Conservation (phyloP, 192 early-diverging fungal species). For the Thoreauomyces humboldtii region DNA sequence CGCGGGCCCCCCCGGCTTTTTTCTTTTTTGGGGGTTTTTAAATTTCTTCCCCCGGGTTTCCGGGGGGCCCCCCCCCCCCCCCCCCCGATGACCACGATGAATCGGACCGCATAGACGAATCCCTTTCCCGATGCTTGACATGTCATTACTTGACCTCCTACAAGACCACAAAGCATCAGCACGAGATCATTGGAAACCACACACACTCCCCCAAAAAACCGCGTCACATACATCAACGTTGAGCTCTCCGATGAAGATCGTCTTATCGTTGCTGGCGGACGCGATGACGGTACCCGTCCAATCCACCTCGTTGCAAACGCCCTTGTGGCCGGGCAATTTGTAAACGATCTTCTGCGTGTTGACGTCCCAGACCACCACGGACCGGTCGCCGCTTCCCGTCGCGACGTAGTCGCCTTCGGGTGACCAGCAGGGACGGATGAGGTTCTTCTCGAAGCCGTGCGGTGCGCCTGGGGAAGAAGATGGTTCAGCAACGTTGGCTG, state of each 20-base stretch:
- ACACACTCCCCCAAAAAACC: too few species aligned
- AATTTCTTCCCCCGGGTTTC: too few species aligned
- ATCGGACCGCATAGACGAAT: too few species aligned
- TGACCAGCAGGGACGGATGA: slow-evolving; percentile 88
- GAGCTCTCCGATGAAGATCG: slow-evolving; percentile 62
- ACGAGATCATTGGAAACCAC: too few species aligned
- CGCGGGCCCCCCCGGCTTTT: too few species aligned
- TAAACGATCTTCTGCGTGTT: slow-evolving; percentile 77
- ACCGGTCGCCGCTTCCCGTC: slow-evolving; percentile 78
- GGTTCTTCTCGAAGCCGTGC: slow-evolving; percentile 93
- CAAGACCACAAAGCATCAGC: too few species aligned
- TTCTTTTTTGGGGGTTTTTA: too few species aligned
- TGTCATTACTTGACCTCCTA: too few species aligned
- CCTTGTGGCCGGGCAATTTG: slow-evolving; percentile 94
- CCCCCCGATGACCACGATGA: too few species aligned
- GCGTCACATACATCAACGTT: slow-evolving; percentile 26
- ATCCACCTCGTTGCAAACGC: slow-evolving; percentile 88
- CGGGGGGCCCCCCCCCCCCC: too few species aligned
- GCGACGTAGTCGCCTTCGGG: slow-evolving; percentile 81
- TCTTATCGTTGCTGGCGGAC: slow-evolving; percentile 82
- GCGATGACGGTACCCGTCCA: slow-evolving; percentile 81
- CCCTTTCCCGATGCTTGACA: too few species aligned
- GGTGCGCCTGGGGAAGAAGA: slow-evolving; percentile 66
- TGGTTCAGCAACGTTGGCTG: too few species aligned
- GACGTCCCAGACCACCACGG: slow-evolving; percentile 88